Percentiles rank a stretch among this genome's conserved stretches.
Evolutionary conservation across 345 rosid species (phyloP).

Genomic region (Brassica nigra): DNA sequence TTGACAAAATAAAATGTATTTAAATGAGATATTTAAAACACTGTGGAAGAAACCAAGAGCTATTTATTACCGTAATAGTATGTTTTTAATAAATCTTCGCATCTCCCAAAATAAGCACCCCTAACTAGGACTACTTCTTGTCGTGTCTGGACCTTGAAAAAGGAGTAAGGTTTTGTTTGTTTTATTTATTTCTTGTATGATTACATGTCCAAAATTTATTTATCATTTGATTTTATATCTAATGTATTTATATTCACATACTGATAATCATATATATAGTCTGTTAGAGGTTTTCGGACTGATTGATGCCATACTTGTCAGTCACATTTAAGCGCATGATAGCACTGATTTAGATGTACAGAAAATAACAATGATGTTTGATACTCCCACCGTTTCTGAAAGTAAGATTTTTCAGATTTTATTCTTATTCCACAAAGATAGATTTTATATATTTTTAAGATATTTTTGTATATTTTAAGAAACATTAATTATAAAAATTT

Average conservation of each 20-base stretch:
- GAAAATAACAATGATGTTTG: background rate
- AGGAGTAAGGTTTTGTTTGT: conserved; percentile 6
- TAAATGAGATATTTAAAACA: conserved; percentile 4
- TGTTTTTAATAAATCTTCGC: conserved; percentile 4
- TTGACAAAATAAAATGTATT: background rate
- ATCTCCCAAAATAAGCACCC: conserved; percentile 27
- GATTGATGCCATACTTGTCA: conserved; percentile 2
- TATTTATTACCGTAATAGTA: background rate
- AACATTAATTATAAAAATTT: too few relatives aligned
- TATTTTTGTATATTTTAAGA: too few relatives aligned
- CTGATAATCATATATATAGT: background rate
- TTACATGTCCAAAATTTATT: background rate
- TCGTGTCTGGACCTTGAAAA: conserved; percentile 31
- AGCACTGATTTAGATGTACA: background rate
- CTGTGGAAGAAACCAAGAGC: background rate
- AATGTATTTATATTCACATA: background rate
- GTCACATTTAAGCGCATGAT: conserved; percentile 8
- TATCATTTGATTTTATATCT: background rate
- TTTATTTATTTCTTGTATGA: background rate
- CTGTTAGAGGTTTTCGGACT: background rate
- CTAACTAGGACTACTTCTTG: conserved; percentile 26
- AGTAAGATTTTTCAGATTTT: too few relatives aligned
- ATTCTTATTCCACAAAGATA: too few relatives aligned
- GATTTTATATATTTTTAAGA: too few relatives aligned
- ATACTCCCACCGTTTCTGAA: too few relatives aligned